Percentiles rank a stretch among this genome's conserved stretches.
These are phyloP conservation scores for Penicillium simplicissimum DNA, from an alignment of 495 filamentous ascomycete genomes.

Conservation along the genomic window DNA sequence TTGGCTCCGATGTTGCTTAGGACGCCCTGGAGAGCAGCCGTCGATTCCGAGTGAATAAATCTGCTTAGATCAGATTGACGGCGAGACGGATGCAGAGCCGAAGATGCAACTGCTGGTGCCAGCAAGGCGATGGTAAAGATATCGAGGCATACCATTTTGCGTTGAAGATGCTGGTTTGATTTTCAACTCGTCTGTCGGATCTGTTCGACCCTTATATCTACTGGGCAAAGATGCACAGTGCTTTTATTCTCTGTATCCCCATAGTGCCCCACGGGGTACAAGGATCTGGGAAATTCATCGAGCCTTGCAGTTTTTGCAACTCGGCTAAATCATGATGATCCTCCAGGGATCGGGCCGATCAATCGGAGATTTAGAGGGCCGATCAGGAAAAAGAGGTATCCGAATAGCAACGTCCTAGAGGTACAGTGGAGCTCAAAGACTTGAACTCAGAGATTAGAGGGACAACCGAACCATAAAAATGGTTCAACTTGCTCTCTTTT, in stretches of 20 bases:
- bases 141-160: constrained; percentile 16
- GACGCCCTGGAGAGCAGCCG: constrained; percentile 53
- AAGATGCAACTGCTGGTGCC: constrained; percentile 15
- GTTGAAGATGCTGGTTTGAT: not conserved
- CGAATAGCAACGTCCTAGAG: not conserved
- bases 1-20: constrained; percentile 60
- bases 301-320: not conserved
- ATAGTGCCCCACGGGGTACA: constrained; percentile 5
- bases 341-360: constrained; percentile 3
- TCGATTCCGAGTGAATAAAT: constrained; percentile 57
- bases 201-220: not conserved
- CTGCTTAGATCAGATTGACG: constrained; percentile 33
- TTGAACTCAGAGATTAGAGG: too few species aligned
- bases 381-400: not conserved
- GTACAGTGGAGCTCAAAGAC: too few species aligned
- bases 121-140: constrained; percentile 19
- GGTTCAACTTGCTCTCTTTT: too few species aligned
- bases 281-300: not conserved
- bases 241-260: not conserved
- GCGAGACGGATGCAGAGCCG: constrained; percentile 13
- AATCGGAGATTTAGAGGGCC: constrained; percentile 1
- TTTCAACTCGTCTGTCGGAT: not conserved
- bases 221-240: not conserved
- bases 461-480: too few species aligned
- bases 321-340: not conserved